These are phyloP conservation scores for Lachancea thermotolerans DNA, from an alignment of 805 yeast species.

Conservation along the genomic window DNA sequence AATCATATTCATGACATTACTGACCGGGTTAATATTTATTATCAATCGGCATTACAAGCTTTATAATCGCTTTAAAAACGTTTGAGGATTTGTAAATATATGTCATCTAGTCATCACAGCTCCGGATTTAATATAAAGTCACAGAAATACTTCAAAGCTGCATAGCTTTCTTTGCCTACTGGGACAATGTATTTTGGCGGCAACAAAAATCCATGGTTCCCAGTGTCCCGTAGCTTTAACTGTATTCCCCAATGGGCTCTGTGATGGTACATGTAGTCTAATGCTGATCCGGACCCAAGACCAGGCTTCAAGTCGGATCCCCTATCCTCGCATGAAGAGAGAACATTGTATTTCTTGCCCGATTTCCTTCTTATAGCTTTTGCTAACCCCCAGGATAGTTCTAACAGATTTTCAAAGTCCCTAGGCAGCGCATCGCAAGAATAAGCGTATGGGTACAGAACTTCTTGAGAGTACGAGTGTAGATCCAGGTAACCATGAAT, in stretches of 20 bases:
- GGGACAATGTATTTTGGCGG: conserved; percentile 66
- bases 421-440: conserved; percentile 68
- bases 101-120: conserved; percentile 12
- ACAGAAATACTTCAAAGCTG: conserved; percentile 62
- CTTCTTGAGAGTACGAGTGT: conserved; percentile 80
- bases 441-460: conserved; percentile 76
- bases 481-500: conserved; percentile 74
- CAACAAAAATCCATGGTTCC: conserved; percentile 73
- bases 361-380: conserved; percentile 60
- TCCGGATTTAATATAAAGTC: conserved; percentile 43
- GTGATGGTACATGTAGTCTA: conserved; percentile 80
- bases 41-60: conserved; percentile 9
- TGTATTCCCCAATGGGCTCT: conserved; percentile 82
- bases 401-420: conserved; percentile 74
- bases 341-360: conserved; percentile 61
- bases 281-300: conserved; percentile 70
- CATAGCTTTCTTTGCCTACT: conserved; percentile 68
- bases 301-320: conserved; percentile 70
- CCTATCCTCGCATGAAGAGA: conserved; percentile 73
- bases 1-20: conserved; percentile 11
- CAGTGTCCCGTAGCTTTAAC: conserved; percentile 72
- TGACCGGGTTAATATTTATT: conserved; percentile 7
- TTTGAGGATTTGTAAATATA: not conserved
- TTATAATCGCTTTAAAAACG: conserved; percentile 5
- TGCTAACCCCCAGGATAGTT: conserved; percentile 72